A percentile compares a stretch with the other conserved stretches of the same genome.
These are phyloP conservation scores for Termitomyces sp. DNA, from an alignment of 768 basidiomycete species.

Conservation along the genomic window DNA sequence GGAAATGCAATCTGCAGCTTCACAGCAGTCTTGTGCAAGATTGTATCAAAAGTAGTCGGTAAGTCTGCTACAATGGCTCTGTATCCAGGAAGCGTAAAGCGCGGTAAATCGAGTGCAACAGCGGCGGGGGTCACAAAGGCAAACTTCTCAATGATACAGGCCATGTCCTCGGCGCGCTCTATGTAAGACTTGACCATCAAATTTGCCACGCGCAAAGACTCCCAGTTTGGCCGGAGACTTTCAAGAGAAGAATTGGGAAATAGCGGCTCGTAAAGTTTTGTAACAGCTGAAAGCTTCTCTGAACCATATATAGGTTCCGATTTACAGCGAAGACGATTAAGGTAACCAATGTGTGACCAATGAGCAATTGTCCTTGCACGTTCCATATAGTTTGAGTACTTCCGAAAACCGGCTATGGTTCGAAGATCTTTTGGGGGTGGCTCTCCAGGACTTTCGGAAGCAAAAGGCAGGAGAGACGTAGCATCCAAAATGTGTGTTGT, in stretches of 20 bases:
- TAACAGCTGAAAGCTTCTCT: constrained; percentile 39
- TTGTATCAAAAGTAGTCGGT: constrained; percentile 52
- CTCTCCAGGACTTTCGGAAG: constrained; percentile 50
- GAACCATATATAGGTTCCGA: constrained; percentile 38
- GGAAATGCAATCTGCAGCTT: constrained; percentile 94
- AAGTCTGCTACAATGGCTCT: constrained; percentile 23
- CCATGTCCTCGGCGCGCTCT: constrained; percentile 51
- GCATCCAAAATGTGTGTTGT: constrained; percentile 57
- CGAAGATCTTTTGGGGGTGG: constrained; percentile 71
- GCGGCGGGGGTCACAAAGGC: constrained; percentile 77
- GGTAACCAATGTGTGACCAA: constrained; percentile 66
- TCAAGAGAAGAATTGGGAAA: constrained; percentile 46
- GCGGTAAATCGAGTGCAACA: constrained; percentile 70
- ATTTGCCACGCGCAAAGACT: constrained; percentile 36
- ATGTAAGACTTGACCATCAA: constrained; percentile 59
- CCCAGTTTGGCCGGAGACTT: constrained; percentile 32
- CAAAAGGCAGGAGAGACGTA: constrained; percentile 47
- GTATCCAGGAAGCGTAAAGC: constrained; percentile 48
- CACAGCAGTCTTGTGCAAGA: constrained; percentile 69
- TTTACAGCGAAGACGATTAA: constrained; percentile 71
- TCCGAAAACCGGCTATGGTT: constrained; percentile 67
- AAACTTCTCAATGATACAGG: constrained; percentile 57
- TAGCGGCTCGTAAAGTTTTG: constrained; percentile 39
- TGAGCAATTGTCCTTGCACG: constrained; percentile 48
- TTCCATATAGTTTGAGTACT: constrained; percentile 44